Conservation (phyloP, 306 rosid species). For the Quercus gilva region DNA sequence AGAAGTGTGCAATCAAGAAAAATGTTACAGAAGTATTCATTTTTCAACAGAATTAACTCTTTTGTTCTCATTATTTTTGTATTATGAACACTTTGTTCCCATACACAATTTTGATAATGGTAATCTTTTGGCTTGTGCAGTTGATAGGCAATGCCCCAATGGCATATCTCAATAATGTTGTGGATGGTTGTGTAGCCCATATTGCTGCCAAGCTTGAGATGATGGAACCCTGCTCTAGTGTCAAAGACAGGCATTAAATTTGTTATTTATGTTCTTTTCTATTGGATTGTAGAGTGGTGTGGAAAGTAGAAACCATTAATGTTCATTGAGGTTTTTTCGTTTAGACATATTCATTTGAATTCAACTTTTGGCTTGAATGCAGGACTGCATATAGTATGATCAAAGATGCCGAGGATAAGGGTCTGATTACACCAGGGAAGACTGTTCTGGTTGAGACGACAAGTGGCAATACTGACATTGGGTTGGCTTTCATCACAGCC, state of each 20-base stretch:
- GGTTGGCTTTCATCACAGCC: conserved; percentile 75
- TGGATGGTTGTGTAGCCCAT: conserved; percentile 65
- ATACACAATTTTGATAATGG: not conserved
- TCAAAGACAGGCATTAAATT: conserved; percentile 56
- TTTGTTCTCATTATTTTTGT: not conserved
- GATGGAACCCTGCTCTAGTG: conserved; percentile 75
- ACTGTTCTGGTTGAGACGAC: conserved; percentile 71
- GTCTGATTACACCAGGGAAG: conserved; percentile 83
- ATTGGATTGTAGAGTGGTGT: not conserved
- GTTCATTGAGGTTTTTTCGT: not conserved
- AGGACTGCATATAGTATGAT: conserved; percentile 82
- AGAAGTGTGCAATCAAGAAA: conserved; percentile 56
- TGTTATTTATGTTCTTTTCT: not conserved
- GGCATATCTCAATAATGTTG: conserved; percentile 68
- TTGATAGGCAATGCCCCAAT: conserved; percentile 70
- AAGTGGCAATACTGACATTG: conserved; percentile 82
- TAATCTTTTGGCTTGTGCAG: conserved; percentile 29
- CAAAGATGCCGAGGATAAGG: conserved; percentile 76
- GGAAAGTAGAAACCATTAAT: not conserved
- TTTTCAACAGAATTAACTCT: not conserved
- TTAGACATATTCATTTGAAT: not conserved
- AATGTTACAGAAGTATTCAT: conserved; percentile 68
- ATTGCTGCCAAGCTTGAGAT: conserved; percentile 79
- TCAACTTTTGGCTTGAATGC: conserved; percentile 12
- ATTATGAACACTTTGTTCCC: too few species aligned